phyloP scores from a whole-genome alignment of 2,329 filamentous ascomycete genomes.

The Calonectria hongkongensis region DNA sequence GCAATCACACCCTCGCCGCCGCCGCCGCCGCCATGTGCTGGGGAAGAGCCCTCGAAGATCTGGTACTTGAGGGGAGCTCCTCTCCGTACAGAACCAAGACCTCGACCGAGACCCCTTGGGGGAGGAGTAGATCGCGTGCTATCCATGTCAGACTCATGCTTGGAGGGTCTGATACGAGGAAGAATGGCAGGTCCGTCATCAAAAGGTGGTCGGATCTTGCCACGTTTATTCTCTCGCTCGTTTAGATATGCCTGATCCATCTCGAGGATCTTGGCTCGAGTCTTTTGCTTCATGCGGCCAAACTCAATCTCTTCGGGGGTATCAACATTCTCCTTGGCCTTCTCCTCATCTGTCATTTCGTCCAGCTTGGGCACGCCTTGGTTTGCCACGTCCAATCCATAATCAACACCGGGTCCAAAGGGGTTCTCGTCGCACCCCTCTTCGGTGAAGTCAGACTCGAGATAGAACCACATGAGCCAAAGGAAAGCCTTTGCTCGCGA shows the following conservation, averaged over 20 bases:
- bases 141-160: constrained; percentile 72
- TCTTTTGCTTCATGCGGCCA: constrained; percentile 83
- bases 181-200: constrained; percentile 76
- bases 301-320: constrained; percentile 81
- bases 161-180: constrained; percentile 78
- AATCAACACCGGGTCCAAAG: constrained; percentile 84
- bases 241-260: constrained; percentile 83
- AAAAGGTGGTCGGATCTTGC: constrained; percentile 61
- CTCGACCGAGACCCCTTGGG: constrained; percentile 57
- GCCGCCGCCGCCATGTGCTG: constrained; percentile 73
- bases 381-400: constrained; percentile 78
- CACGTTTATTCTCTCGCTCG: constrained; percentile 76
- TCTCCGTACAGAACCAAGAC: constrained; percentile 59
- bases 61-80: constrained; percentile 75
- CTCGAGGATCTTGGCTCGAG: constrained; percentile 83
- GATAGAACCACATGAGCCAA: constrained; percentile 99
- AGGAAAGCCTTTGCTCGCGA: constrained; percentile 92
- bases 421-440: constrained; percentile 93
- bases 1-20: constrained; percentile 74
- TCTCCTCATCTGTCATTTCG: constrained; percentile 79
- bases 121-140: constrained; percentile 67
- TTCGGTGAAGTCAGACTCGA: constrained; percentile 94
- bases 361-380: constrained; percentile 82
- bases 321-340: constrained; percentile 83
- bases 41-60: constrained; percentile 77